Percentiles rank a stretch among this genome's conserved stretches.
These are phyloP conservation scores for Termitomyces sp. DNA, from an alignment of 768 basidiomycete species.

Conservation along the genomic window DNA sequence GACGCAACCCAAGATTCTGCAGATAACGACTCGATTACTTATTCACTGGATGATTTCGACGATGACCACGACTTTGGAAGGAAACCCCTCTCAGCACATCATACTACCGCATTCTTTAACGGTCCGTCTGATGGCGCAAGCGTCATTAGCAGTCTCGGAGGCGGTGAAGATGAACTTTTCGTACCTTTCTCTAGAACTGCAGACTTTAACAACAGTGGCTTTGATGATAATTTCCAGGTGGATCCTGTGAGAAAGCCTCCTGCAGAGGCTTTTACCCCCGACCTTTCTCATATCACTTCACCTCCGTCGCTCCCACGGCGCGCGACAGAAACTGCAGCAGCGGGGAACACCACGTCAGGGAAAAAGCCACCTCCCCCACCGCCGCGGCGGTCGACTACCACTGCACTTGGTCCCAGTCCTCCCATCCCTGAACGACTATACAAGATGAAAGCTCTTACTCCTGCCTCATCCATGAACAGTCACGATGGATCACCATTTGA, in stretches of 20 bases:
- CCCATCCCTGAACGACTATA: slow-evolving; percentile 42
- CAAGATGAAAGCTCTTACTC: slow-evolving; percentile 16
- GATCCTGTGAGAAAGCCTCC: background rate
- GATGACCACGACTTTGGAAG: slow-evolving; percentile 45
- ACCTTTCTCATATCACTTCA: slow-evolving; percentile 3
- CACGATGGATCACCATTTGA: slow-evolving; percentile 62
- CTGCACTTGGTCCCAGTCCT: slow-evolving; percentile 28
- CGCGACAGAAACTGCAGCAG: slow-evolving; percentile 16
- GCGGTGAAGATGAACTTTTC: slow-evolving; percentile 37
- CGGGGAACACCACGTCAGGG: slow-evolving; percentile 7
- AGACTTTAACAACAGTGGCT: slow-evolving; percentile 1
- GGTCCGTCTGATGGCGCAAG: slow-evolving; percentile 36
- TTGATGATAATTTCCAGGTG: slow-evolving; percentile 13
- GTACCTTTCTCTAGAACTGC: slow-evolving; percentile 12
- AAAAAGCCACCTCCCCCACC: slow-evolving; percentile 62
- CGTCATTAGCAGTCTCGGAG: slow-evolving; percentile 34
- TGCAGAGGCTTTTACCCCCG: background rate
- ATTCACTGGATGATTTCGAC: slow-evolving; percentile 29
- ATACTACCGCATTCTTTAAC: slow-evolving; percentile 36
- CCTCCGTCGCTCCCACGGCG: slow-evolving; percentile 17
- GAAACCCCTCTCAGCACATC: slow-evolving; percentile 34
- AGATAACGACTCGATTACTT: slow-evolving; percentile 15
- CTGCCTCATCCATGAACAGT: slow-evolving; percentile 29
- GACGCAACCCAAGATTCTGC: background rate
- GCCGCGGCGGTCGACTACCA: slow-evolving; percentile 40